Conservation (phyloP, 2,329 filamentous ascomycete genomes). For the Cercospora sesami region DNA sequence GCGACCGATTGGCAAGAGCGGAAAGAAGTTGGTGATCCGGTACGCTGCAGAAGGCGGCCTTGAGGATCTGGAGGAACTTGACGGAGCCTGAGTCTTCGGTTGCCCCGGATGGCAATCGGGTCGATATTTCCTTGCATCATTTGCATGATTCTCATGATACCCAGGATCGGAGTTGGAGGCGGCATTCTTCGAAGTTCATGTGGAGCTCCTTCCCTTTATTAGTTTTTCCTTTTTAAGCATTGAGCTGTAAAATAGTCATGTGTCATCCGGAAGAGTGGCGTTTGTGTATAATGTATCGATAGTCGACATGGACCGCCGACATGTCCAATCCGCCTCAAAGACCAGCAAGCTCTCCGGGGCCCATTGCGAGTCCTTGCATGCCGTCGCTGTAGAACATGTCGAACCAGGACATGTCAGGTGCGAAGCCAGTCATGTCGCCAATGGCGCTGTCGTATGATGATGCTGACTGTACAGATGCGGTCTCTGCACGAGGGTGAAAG, state of each 20-base stretch:
- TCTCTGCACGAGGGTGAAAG: slow-evolving; percentile 24
- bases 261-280: neutral
- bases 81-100: neutral
- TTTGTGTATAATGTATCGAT: neutral
- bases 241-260: neutral
- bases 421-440: slow-evolving; percentile 17
- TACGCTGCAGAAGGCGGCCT: slow-evolving; percentile 21
- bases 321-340: slow-evolving; percentile 1
- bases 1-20: slow-evolving; percentile 1
- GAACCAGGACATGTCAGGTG: slow-evolving; percentile 27
- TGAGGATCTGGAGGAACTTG: slow-evolving; percentile 10
- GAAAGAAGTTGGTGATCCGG: slow-evolving; percentile 24
- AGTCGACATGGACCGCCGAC: neutral
- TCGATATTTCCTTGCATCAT: slow-evolving; percentile 1
- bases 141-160: slow-evolving; percentile 12
- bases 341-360: slow-evolving; percentile 6
- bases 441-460: slow-evolving; percentile 23
- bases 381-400: slow-evolving; percentile 27
- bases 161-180: slow-evolving; percentile 8
- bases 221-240: neutral
- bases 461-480: slow-evolving; percentile 10
- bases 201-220: neutral
- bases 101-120: neutral
- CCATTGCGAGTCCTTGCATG: slow-evolving; percentile 14
- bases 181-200: neutral